phyloP scores from a whole-genome alignment of 75 land plant genomes.

The Selaginella moellendorffii region DNA sequence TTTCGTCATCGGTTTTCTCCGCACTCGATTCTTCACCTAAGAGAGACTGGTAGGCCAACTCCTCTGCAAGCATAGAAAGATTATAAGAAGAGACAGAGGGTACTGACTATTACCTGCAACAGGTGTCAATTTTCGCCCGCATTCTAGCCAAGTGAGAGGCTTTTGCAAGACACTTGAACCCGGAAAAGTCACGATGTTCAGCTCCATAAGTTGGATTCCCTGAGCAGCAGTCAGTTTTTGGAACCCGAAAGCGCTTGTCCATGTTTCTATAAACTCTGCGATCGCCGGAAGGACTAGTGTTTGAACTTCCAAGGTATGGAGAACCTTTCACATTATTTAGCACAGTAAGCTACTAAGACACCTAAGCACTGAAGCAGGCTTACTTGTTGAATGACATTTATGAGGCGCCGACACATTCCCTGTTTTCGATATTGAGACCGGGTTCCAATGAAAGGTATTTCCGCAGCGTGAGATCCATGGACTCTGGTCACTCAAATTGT shows the following conservation, averaged over 20 bases:
- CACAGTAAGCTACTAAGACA: neutral
- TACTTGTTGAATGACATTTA: conserved; percentile 57
- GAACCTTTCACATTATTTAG: conserved; percentile 30
- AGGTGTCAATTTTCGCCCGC: neutral
- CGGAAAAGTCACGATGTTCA: conserved; percentile 66
- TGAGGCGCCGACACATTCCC: conserved; percentile 70
- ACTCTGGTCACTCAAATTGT: conserved; percentile 23
- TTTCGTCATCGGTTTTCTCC: too few relatives aligned
- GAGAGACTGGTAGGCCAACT: too few relatives aligned
- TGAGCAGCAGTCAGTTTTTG: conserved; percentile 30
- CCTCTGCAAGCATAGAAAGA: too few relatives aligned
- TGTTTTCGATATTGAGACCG: conserved; percentile 58
- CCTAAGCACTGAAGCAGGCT: neutral
- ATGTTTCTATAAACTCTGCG: conserved; percentile 51
- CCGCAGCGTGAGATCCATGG: conserved; percentile 54
- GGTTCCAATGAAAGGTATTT: conserved; percentile 83
- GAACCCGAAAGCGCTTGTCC: conserved; percentile 61
- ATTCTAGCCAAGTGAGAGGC: conserved; percentile 11
- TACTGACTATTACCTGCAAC: neutral
- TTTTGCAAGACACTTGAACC: conserved; percentile 56
- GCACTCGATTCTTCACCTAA: too few relatives aligned
- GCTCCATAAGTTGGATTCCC: conserved; percentile 36
- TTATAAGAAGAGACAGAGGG: too few relatives aligned
- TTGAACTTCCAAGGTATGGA: conserved; percentile 38
- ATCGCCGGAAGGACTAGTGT: conserved; percentile 67